Base-by-base conservation (phyloP, 768 basidiomycete species). In the Phylloporus scabripes region DNA sequence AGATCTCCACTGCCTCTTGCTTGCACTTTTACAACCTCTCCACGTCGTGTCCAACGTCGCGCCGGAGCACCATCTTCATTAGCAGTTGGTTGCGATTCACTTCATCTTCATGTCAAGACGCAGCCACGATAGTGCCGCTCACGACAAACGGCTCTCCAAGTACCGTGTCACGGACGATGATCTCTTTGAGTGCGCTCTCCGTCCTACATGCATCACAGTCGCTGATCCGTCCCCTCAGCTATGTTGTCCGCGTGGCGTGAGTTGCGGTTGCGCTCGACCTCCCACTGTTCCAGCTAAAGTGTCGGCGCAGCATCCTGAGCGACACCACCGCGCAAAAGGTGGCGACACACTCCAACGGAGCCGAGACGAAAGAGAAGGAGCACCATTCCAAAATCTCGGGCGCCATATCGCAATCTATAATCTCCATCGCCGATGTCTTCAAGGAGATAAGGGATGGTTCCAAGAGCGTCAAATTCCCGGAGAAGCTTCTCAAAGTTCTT, bases 401-500 rank as follows among this genome's bases (percentile, higher is more conserved):
- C 42, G 83, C 87, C 5, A 71, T 90, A 39, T 75, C 78, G 11
- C 68, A 66, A 52, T 76, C 78, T 34, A 71, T 80, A 54, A 69
- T 77, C 42, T 76, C 75, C 10, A 80, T 92, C 50, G 81, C 82
- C 21, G 90, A 92, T 64, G 74, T 91, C 65, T 87, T 89, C 73
- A 83, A 83, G 64, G 89, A 87, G 58, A 77, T 81, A 49, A 67
- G 82, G 52, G 86, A 85, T 68, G 84, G 88, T 5, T 79, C 82
- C 46, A 92, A 87, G 72, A 87, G 81, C 52, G 87, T 89, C 62
- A 91, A 89, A 64, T 97, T 94, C 66, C 94, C 95, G 0, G 92
- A 97, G 70, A 93, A 92, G 69, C 72, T 96, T 51, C 64, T 97
- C 49, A 97, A 93, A 70, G 85, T 89, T 7, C 71, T 99, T 53